Evolutionary conservation across 306 rosid genomes (phyloP).

Genomic region (Pyrus pyrifolia): DNA sequence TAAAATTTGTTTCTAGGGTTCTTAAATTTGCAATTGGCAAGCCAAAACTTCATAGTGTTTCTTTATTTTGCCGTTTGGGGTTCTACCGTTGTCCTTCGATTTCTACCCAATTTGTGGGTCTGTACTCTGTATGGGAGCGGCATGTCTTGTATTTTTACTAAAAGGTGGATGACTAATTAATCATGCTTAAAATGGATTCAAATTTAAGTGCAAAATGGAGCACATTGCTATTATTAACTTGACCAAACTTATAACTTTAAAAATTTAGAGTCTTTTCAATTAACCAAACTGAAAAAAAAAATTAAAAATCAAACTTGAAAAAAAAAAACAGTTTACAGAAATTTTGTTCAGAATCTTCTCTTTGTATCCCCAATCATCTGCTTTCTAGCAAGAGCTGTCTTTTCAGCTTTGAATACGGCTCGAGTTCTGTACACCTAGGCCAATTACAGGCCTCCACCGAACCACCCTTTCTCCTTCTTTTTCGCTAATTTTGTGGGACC

Average conservation of each 20-base stretch:
- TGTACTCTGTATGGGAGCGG: accelerated
- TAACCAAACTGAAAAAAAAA: not conserved
- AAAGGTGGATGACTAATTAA: no score
- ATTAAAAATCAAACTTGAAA: no score
- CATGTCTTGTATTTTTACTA: not conserved
- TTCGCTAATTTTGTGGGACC: not conserved
- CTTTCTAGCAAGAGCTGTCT: not conserved
- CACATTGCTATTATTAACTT: not conserved
- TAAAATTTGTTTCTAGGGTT: no score
- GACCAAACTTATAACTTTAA: no score
- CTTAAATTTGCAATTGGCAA: no score
- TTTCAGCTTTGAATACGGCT: slow-evolving; percentile 20
- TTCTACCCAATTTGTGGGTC: no score
- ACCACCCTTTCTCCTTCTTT: not conserved
- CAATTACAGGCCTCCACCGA: slow-evolving; percentile 17
- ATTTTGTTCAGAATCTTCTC: not conserved
- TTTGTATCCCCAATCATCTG: slow-evolving; percentile 12
- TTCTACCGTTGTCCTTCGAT: no score
- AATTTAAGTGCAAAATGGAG: no score
- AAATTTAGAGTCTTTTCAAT: not conserved
- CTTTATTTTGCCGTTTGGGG: no score
- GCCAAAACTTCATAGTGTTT: no score
- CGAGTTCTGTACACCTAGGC: not conserved
- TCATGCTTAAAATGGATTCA: not conserved
- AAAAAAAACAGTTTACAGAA: not conserved